Evolutionary conservation across 2,329 filamentous ascomycete species (phyloP).

Genomic region (Hymenoscyphus linearis): DNA sequence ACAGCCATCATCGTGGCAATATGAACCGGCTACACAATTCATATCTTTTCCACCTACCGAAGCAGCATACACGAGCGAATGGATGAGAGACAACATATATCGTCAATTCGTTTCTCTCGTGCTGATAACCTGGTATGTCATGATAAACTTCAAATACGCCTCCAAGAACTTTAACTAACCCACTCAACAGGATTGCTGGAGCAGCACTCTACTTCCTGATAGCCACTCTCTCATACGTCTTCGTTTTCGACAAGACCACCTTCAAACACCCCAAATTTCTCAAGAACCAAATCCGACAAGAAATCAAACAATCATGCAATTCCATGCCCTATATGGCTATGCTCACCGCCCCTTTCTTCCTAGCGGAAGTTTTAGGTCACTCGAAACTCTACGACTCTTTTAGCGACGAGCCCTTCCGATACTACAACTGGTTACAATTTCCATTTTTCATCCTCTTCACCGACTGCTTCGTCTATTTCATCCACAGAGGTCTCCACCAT

Average conservation of each 20-base stretch:
- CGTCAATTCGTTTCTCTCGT: slow-evolving; percentile 74
- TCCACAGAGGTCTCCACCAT: slow-evolving; percentile 81
- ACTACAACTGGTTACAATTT: slow-evolving; percentile 80
- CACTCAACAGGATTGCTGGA: slow-evolving; percentile 70
- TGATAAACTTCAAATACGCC: not conserved
- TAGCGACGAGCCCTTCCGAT: slow-evolving; percentile 66
- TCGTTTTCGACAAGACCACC: slow-evolving; percentile 88
- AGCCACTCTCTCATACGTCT: slow-evolving; percentile 75
- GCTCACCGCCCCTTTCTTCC: slow-evolving; percentile 75
- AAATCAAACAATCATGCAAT: slow-evolving; percentile 73
- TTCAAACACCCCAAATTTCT: slow-evolving; percentile 90
- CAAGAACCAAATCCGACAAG: slow-evolving; percentile 83
- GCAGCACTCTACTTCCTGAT: slow-evolving; percentile 79
- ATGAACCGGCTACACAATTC: slow-evolving; percentile 66
- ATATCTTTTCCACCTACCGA: slow-evolving; percentile 64
- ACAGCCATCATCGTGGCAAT: slow-evolving; percentile 58
- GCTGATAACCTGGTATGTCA: slow-evolving; percentile 74
- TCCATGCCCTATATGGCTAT: slow-evolving; percentile 79
- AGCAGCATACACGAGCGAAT: slow-evolving; percentile 74
- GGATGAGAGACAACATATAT: slow-evolving; percentile 69
- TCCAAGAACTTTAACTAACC: slow-evolving; percentile 7
- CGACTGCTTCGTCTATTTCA: slow-evolving; percentile 87
- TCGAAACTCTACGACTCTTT: slow-evolving; percentile 82
- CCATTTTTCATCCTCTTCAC: slow-evolving; percentile 85
- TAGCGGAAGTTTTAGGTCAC: slow-evolving; percentile 77